Base-by-base conservation (phyloP, 805 yeast genomes). In the Yarrowia keelungensis region DNA sequence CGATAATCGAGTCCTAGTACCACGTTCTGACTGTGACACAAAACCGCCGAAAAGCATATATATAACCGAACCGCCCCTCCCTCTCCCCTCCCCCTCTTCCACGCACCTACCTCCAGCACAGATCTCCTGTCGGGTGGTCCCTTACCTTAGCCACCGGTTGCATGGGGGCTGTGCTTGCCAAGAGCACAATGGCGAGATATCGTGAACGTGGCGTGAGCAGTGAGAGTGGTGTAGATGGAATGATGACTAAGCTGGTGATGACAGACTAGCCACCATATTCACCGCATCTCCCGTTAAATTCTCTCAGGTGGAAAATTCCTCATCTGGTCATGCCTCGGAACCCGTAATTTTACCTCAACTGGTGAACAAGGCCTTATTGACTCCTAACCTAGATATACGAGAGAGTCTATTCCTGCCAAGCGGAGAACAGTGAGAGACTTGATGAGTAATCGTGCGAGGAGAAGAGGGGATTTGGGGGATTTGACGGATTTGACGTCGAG, bases 121-220 rank as follows among this genome's bases (percentile, higher is more conserved):
- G 41, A 35, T 50, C 41, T n/a, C 41, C 41, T 50, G 56, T 50
- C 43, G 42, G 58, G 45, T 39, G 58, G 59, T 53, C 59, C 45
- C 59, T 53, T 53, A 53, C 45, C 59, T 53, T 53, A 53, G 59
- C 45, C 59, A 53, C 36, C 41, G 46, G 45, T 38, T 53, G 59
- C 59, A 53, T 53, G 36, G 59, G 59, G 59, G 59, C 59, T 53
- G 59, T 53, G 59, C 58, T 53, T 53, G 59, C 59, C 59, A 39
- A 53, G 59, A 53, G 59, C 59, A 53, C 59, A 53, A 53, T 53
- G 58, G 59, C 45, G 59, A 53, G 59, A 53, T 51, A 19, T 38
- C 32, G 22, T 36, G 19, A 9, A 12, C 45, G 45, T 53, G 59
- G 59, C 59, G 59, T 53, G 59, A 53, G 32, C 32, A 0, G 32